Evolutionary conservation across 345 rosid genomes (phyloP), one percentile per base, ranked within the genome.

Genomic region (Aethionema arabicum): DNA sequence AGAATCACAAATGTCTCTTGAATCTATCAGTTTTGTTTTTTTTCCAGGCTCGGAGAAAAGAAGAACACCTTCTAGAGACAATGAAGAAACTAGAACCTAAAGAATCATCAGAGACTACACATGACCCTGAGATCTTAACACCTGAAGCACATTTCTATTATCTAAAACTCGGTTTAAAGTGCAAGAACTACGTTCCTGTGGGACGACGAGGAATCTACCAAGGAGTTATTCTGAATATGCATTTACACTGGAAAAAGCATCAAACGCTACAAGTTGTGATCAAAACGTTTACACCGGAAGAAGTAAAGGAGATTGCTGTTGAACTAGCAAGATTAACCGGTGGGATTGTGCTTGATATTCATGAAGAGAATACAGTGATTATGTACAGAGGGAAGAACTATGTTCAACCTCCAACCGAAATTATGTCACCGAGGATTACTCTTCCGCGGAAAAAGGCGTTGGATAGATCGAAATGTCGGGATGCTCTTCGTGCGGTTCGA

Each of bases 231-330:
- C 76, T 93, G 52, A 93, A 93, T 76, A 93, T 93, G 99, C 99
- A 93, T 69, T 80, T 93, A 76, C 99, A 90, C 63, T 93, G 99
- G 99, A 90, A 90, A 91, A 93, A 90, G 64, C 97, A 87, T 76
- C 97, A 93, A 76, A 87, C 95, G 11, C 44, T 93, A 59, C 62
- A 90, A 77, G 99, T 93, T 56, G 70, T 84, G 15, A 91, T 90
- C 50, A 93, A 84, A 78, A 93, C 96, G 5, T 93, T 90, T 67
- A 68, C 96, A 0, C 83, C 83, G 0, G 96, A 90, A 41, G 99
- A 90, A 68, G 95, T 93, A 40, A 87, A 85, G 63, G 97, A 84
- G 78, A 85, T 90, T 50, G 97, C 95, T 55, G 74, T 83, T 40
- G 97, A 85, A 77, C 67, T 90, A 11, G 96, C 99, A 4, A 78